phyloP scores from a whole-genome alignment of 495 filamentous ascomycete genomes.

The Aspergillus diversus region DNA sequence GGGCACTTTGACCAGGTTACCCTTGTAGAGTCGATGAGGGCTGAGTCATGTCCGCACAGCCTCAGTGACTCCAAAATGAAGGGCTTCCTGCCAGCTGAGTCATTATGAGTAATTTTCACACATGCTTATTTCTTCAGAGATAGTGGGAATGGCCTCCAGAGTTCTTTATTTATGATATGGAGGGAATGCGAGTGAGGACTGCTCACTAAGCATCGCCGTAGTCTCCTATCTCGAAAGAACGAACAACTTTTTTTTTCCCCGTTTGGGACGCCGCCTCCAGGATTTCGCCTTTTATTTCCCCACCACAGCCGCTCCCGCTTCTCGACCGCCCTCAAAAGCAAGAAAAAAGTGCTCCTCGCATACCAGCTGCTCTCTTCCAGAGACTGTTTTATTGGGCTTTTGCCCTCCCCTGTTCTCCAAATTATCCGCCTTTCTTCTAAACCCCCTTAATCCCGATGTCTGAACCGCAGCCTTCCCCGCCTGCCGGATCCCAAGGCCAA shows the following conservation, averaged over 20 bases:
- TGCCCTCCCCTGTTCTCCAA: neutral
- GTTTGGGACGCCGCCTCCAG: slow-evolving; percentile 16
- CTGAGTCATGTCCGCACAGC: slow-evolving; percentile 12
- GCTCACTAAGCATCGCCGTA: slow-evolving; percentile 29
- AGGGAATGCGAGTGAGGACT: slow-evolving; percentile 1
- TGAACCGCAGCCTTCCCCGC: slow-evolving; percentile 36
- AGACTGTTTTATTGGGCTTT: slow-evolving; percentile 10
- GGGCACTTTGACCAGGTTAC: neutral
- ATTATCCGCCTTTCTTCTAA: neutral
- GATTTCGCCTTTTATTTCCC: slow-evolving; percentile 13
- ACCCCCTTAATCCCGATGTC: slow-evolving; percentile 34
- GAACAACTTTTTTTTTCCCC: slow-evolving; percentile 25
- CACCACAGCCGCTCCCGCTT: slow-evolving; percentile 14
- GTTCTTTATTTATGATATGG: neutral
- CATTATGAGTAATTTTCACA: slow-evolving; percentile 16
- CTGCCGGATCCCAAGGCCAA: slow-evolving; percentile 35
- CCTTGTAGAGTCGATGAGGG: neutral
- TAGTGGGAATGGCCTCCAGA: neutral
- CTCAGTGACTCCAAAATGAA: slow-evolving; percentile 13
- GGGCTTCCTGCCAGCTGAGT: slow-evolving; percentile 1
- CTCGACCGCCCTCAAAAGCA: slow-evolving; percentile 11
- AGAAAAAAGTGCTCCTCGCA: slow-evolving; percentile 17
- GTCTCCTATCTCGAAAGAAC: neutral
- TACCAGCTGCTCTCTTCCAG: slow-evolving; percentile 14
- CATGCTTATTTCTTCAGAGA: neutral